These are phyloP conservation scores for Pestalotiopsis sp. DNA, from an alignment of 2,329 filamentous ascomycete species.

Conservation along the genomic window DNA sequence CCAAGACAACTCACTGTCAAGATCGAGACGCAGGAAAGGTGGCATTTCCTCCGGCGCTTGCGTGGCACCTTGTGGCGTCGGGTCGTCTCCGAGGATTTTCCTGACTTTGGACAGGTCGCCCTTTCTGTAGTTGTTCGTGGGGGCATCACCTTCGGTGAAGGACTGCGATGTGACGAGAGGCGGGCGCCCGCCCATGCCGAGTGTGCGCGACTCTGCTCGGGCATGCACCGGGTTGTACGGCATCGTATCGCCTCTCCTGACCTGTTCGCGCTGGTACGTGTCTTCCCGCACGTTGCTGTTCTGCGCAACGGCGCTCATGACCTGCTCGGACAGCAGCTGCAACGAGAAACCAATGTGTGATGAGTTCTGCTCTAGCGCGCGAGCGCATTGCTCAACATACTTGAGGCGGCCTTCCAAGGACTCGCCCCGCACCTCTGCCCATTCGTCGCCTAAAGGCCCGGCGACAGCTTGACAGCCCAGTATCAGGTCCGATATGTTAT, in stretches of 20 bases:
- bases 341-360: slow-evolving; percentile 87
- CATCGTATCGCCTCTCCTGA: slow-evolving; percentile 62
- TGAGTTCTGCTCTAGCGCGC: slow-evolving; percentile 83
- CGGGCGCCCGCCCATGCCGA: slow-evolving; percentile 42
- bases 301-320: slow-evolving; percentile 60
- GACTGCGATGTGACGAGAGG: slow-evolving; percentile 60
- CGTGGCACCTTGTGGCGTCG: slow-evolving; percentile 48
- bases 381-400: slow-evolving; percentile 75
- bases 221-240: slow-evolving; percentile 57
- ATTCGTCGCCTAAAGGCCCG: slow-evolving; percentile 89
- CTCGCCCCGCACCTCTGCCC: slow-evolving; percentile 89
- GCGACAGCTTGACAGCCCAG: slow-evolving; percentile 89
- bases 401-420: slow-evolving; percentile 85
- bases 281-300: not conserved
- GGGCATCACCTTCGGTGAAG: slow-evolving; percentile 62
- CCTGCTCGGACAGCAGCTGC: slow-evolving; percentile 82
- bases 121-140: slow-evolving; percentile 56
- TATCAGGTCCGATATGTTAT: slow-evolving; percentile 87
- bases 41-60: slow-evolving; percentile 74
- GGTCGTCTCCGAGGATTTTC: slow-evolving; percentile 69
- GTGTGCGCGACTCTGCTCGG: slow-evolving; percentile 56
- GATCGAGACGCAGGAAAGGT: slow-evolving; percentile 82
- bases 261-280: slow-evolving; percentile 48
- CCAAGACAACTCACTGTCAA: slow-evolving; percentile 87
- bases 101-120: slow-evolving; percentile 66